Evolutionary conservation across 1,139 yeast genomes (phyloP).

Genomic region (Yamadazyma dushanensis): DNA sequence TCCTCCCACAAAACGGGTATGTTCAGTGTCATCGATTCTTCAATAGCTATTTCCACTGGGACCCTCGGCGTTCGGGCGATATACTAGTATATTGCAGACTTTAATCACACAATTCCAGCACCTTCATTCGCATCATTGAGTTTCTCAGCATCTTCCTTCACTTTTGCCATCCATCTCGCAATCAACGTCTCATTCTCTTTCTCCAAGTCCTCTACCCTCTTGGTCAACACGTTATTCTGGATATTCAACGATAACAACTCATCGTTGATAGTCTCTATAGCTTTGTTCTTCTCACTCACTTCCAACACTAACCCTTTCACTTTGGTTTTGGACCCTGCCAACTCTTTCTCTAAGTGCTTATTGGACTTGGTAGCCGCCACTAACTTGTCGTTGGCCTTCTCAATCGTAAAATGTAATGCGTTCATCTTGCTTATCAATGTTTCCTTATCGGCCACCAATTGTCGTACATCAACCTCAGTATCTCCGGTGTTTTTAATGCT

Average conservation of each 20-base stretch:
- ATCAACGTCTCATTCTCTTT: constrained; percentile 55
- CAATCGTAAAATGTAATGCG: constrained; percentile 23
- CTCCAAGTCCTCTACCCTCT: constrained; percentile 27
- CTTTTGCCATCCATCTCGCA: constrained; percentile 61
- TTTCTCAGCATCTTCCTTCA: constrained; percentile 56
- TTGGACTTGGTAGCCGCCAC: constrained; percentile 15
- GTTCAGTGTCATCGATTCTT: constrained; percentile 55
- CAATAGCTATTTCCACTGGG: constrained; percentile 88
- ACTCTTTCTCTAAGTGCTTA: constrained; percentile 22
- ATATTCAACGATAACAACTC: constrained; percentile 69
- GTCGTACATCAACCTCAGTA: constrained; percentile 5
- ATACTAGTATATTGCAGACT: constrained; percentile 52
- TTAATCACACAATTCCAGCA: constrained; percentile 2
- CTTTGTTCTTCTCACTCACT: constrained; percentile 50
- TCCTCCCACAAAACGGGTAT: constrained; percentile 45
- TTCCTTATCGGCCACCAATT: constrained; percentile 14
- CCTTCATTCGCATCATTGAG: constrained; percentile 56
- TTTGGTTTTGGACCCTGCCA: constrained; percentile 26
- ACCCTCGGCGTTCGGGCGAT: constrained; percentile 75
- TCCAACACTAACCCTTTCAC: constrained; percentile 44
- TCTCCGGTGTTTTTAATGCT: constrained; percentile 3
- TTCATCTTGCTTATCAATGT: constrained; percentile 27
- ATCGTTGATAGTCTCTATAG: constrained; percentile 66
- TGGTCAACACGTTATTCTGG: constrained; percentile 63
- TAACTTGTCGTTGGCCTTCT: constrained; percentile 21